Evolutionary conservation across 2,329 filamentous ascomycete genomes (phyloP).

Genomic region (Didymella exigua): DNA sequence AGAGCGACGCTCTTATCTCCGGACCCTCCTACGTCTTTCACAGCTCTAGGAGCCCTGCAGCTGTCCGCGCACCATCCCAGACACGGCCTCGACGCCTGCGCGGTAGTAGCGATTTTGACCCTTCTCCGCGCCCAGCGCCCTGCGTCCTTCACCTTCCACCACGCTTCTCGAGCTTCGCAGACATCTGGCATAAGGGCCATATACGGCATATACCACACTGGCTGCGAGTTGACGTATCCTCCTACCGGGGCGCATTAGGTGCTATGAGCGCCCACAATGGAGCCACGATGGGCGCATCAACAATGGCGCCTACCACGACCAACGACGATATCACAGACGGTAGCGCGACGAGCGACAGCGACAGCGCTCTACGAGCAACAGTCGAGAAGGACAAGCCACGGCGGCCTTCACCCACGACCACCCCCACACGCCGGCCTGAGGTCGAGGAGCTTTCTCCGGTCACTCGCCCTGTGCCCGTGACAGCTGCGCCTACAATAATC

Average conservation of each 20-base stretch:
- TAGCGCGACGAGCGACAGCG: not conserved
- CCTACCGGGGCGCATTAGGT: slow-evolving; percentile 44
- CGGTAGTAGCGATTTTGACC: slow-evolving; percentile 32
- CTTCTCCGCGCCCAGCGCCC: slow-evolving; percentile 32
- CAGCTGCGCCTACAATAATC: slow-evolving; percentile 30
- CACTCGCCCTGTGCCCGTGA: slow-evolving; percentile 18
- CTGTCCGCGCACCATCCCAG: slow-evolving; percentile 20
- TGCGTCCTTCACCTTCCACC: slow-evolving; percentile 18
- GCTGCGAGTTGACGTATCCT: slow-evolving; percentile 34
- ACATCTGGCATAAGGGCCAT: slow-evolving; percentile 11
- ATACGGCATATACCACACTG: slow-evolving; percentile 24
- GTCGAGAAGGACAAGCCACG: slow-evolving; percentile 7
- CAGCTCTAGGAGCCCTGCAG: slow-evolving; percentile 14
- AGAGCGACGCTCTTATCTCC: slow-evolving; percentile 18
- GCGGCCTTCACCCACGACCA: slow-evolving; percentile 48
- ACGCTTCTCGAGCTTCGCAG: slow-evolving; percentile 26
- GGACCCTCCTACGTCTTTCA: slow-evolving; percentile 1
- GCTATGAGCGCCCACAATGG: slow-evolving; percentile 37
- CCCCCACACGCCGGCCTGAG: slow-evolving; percentile 49
- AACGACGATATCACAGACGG: slow-evolving; percentile 16
- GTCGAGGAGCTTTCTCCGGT: slow-evolving; percentile 23
- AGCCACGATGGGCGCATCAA: slow-evolving; percentile 46
- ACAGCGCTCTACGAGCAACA: not conserved
- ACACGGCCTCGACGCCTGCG: slow-evolving; percentile 31
- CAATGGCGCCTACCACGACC: slow-evolving; percentile 34